Conservation (phyloP, 805 yeast genomes). For the Dipodascopsis uninucleata region DNA sequence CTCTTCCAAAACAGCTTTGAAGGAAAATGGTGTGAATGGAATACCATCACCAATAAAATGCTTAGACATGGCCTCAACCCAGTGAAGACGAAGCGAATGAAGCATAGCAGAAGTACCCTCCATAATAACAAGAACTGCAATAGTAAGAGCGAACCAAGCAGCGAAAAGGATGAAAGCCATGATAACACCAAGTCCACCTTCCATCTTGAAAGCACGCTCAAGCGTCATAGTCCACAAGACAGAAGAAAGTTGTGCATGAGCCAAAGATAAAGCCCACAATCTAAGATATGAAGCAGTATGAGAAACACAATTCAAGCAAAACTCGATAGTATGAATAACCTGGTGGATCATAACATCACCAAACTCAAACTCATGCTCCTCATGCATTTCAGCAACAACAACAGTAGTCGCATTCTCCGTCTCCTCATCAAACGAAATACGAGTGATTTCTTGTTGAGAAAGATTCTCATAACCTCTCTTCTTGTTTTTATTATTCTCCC, state of each 20-base stretch:
- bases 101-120: slow-evolving; percentile 99
- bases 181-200: slow-evolving; percentile 64
- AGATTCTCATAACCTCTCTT: slow-evolving; percentile 53
- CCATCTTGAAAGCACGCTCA: slow-evolving; percentile 64
- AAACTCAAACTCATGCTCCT: slow-evolving; percentile 60
- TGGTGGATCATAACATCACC: slow-evolving; percentile 97
- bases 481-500: slow-evolving; percentile 49
- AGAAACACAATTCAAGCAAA: slow-evolving; percentile 95
- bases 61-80: slow-evolving; percentile 99
- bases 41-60: slow-evolving; percentile 96
- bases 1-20: slow-evolving; percentile 37
- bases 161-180: slow-evolving; percentile 79
- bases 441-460: slow-evolving; percentile 40
- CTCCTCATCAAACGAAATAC: slow-evolving; percentile 37
- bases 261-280: slow-evolving; percentile 94
- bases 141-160: slow-evolving; percentile 92
- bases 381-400: slow-evolving; percentile 44
- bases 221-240: slow-evolving; percentile 97
- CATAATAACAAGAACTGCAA: slow-evolving; percentile 88
- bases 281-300: slow-evolving; percentile 97
- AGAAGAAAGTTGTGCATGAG: slow-evolving; percentile 93
- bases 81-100: slow-evolving; percentile 95
- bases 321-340: slow-evolving; percentile 95
- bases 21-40: slow-evolving; percentile 84
- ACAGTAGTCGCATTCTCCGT: slow-evolving; percentile 35